Base-by-base conservation (phyloP, 148 eudicot genomes). In the Arbutus unedo region DNA sequence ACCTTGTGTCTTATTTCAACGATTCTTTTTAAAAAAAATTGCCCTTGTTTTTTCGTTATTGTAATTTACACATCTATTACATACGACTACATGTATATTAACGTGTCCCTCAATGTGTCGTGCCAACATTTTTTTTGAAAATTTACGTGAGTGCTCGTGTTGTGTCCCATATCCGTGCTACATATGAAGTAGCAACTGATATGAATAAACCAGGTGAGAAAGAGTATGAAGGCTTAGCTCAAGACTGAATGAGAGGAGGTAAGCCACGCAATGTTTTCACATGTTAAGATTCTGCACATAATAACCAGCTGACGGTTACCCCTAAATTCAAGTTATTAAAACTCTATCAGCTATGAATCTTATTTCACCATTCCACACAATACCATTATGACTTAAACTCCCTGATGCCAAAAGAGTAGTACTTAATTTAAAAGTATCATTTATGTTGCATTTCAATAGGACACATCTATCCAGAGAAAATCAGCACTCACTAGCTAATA, bases 291-390 rank as follows among this genome's bases (percentile, higher is more conserved):
- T 45, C 21, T 74, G 38, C 23, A 48, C 54, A 49, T 11, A 4
- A 74, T 8, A n/a, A 21, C 76, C 76, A 74, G 77, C n/a, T 19
- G 25, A 74, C 55, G n/a, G 18, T 74, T 23, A 74, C 77, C 50
- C 55, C 54, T n/a, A 21, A 47, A 50, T n/a, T 48, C 55, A 74
- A 48, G 6, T 48, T 50, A n/a, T 14, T 9, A 74, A 43, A 74
- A 48, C 77, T 55, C 38, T 47, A 31, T 67, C 44, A 67, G 16
- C 72, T 67, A 25, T 31, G 16, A 48, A 74, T 74, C 43, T 53
- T 11, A 51, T 51, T 76, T 31, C 60, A 76, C 45, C 11, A 6
- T 76, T 50, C 78, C 5, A 31, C 77, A 19, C 55, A 48, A 74
- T 14, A 23, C 55, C 2, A 9, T 74, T 74, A 54, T 74, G 19